Base-by-base conservation (phyloP, 176 grass and related monocot genomes). In the Carex littledalei region DNA sequence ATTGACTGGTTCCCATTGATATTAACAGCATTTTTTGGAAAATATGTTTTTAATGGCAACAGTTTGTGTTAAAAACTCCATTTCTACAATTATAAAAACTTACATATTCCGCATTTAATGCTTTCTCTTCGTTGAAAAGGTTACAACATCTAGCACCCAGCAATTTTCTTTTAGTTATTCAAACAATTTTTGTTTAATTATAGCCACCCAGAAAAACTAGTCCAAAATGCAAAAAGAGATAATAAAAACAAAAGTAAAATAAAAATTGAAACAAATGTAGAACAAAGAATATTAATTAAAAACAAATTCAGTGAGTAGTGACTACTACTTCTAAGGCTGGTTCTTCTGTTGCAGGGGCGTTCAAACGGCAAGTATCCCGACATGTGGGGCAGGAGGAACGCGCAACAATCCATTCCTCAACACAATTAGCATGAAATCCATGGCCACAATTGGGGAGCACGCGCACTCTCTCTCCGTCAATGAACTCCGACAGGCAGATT, bases 401-500 rank as follows among this genome's bases (percentile, higher is more conserved):
- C 12, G 66, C 64, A 8, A 2, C 9, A 54, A 95, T 90, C 93
- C 93, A 95, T 85, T 87, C 53, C 45, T 95, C 93, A 84, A 95
- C 80, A 78, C 93, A 95, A 54, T 17, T 22, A 9, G 88, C 91
- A 60, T 92, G 93, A 89, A 95, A 92, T 52, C 85, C 90, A 78
- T 95, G 93, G 9, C 45, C 82, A 70, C 93, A 95, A 73, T 84
- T 84, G 0, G 90, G 90, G 32, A 94, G 93, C 9, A 89, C 72
- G 3, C 85, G 70, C 72, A 95, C 50, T 49, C 17, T 87, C 68
- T 92, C 90, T 1, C 88, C 93, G 41, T 94, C 90, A 3, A 80
- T 37, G 84, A 94, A 94, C 62, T 94, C 92, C 63, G 90, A 86
- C 86, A 92, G 67, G 81, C 90, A 94, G 55, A 94, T 94, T 59